A percentile compares a stretch with the other conserved stretches of the same genome.
Conservation (phyloP, 1,284 basidiomycete species). For the Moesziomyces sp. region DNA sequence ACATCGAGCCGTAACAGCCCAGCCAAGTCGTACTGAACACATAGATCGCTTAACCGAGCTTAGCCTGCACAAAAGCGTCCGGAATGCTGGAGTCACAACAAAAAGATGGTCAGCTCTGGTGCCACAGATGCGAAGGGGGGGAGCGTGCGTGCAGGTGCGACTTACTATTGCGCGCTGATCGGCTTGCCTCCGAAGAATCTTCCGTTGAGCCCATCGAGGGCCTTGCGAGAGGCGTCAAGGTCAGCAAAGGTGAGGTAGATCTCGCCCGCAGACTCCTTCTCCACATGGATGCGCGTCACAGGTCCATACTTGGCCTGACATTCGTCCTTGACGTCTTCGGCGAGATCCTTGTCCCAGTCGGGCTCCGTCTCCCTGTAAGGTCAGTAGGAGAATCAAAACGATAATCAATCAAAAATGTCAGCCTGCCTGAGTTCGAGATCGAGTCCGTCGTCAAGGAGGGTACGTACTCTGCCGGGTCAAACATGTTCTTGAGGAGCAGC, state of each 20-base stretch:
- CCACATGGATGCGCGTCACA: constrained; percentile 88
- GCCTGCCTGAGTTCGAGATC: background rate
- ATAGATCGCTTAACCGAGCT: constrained; percentile 31
- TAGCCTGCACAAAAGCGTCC: constrained; percentile 54
- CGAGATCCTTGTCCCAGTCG: constrained; percentile 96
- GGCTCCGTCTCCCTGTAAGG: constrained; percentile 80
- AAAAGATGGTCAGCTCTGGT: background rate
- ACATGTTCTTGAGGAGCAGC: constrained; percentile 88
- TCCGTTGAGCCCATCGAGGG: constrained; percentile 88
- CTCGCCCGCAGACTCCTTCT: constrained; percentile 89
- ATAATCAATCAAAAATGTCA: background rate
- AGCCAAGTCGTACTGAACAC: too few species aligned
- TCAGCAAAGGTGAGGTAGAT: constrained; percentile 92
- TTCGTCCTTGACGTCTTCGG: constrained; percentile 94
- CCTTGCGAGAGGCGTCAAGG: constrained; percentile 81
- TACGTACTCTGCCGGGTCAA: constrained; percentile 82
- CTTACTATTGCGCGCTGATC: constrained; percentile 63
- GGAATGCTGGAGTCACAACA: constrained; percentile 29
- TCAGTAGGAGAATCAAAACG: background rate
- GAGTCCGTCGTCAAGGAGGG: too few species aligned
- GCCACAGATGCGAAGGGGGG: background rate
- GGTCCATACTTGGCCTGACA: constrained; percentile 89
- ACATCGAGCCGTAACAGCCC: background rate
- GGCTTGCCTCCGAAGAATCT: constrained; percentile 71
- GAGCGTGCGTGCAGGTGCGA: background rate